These are phyloP conservation scores for Aspergillaceae sp. DNA, from an alignment of 2,329 filamentous ascomycete genomes.

Conservation along the genomic window DNA sequence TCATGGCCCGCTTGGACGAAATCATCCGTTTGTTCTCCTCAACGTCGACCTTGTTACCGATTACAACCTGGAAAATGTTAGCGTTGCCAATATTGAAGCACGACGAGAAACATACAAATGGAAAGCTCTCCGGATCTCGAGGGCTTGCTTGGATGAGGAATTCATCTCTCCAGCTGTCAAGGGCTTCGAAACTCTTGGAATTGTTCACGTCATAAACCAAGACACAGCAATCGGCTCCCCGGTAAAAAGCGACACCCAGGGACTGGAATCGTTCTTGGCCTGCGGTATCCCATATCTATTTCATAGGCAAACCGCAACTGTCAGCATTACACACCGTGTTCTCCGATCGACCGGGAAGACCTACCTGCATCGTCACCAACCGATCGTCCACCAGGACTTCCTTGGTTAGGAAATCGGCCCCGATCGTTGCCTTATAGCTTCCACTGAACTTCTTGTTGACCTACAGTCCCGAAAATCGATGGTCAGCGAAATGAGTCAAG, in stretches of 20 bases:
- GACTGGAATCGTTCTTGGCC: slow-evolving; percentile 97
- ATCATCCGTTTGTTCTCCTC: slow-evolving; percentile 97
- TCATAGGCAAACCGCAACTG: background rate
- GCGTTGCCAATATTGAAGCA: background rate
- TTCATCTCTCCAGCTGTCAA: slow-evolving; percentile 97
- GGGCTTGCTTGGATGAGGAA: slow-evolving; percentile 96
- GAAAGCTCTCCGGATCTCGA: slow-evolving; percentile 92
- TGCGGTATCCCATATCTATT: slow-evolving; percentile 91
- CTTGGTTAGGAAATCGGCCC: slow-evolving; percentile 95
- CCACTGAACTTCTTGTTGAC: slow-evolving; percentile 99
- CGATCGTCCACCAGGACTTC: slow-evolving; percentile 96
- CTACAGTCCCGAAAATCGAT: slow-evolving; percentile 39
- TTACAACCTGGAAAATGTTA: slow-evolving; percentile 57
- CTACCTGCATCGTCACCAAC: slow-evolving; percentile 95
- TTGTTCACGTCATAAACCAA: slow-evolving; percentile 99
- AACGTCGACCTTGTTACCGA: slow-evolving; percentile 98
- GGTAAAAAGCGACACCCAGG: slow-evolving; percentile 92
- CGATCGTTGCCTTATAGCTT: slow-evolving; percentile 99
- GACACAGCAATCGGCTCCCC: slow-evolving; percentile 94
- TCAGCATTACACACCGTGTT: slow-evolving; percentile 1
- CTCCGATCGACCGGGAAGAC: slow-evolving; percentile 8
- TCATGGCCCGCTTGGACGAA: slow-evolving; percentile 89
- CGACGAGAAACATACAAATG: slow-evolving; percentile 63
- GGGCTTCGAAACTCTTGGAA: slow-evolving; percentile 95
- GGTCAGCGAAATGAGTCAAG: slow-evolving; percentile 9